These are phyloP conservation scores for Butyriboletus appendiculatus DNA, from an alignment of 1,284 basidiomycete species.

Conservation along the genomic window DNA sequence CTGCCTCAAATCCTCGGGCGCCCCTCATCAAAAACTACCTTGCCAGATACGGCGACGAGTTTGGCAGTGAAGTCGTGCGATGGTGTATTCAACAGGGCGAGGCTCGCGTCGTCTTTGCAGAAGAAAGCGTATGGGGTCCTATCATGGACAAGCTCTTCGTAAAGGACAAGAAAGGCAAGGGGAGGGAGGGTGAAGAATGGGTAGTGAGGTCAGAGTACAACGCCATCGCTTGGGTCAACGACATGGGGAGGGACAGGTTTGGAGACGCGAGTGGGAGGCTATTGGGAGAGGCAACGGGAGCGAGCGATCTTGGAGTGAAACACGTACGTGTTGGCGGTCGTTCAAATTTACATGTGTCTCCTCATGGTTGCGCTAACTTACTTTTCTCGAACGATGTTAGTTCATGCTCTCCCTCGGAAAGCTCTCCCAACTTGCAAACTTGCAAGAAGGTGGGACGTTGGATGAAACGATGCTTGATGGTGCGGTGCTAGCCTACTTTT, in stretches of 20 bases:
- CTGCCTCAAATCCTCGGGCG: conserved; percentile 60
- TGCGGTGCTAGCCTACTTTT: conserved; percentile 27
- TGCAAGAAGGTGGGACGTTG: conserved; percentile 51
- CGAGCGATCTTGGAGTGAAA: conserved; percentile 63
- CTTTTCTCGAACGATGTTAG: conserved; percentile 41
- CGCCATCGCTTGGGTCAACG: conserved; percentile 87
- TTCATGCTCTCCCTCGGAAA: conserved; percentile 92
- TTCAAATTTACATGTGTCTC: neutral
- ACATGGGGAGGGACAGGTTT: conserved; percentile 73
- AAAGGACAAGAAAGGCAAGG: conserved; percentile 30
- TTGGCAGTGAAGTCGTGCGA: conserved; percentile 85
- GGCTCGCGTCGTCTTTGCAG: conserved; percentile 35
- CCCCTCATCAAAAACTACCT: conserved; percentile 72
- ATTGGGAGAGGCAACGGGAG: conserved; percentile 57
- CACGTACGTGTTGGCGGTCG: conserved; percentile 54
- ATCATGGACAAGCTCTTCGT: conserved; percentile 81
- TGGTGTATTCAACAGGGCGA: conserved; percentile 83
- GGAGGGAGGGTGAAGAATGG: conserved; percentile 21
- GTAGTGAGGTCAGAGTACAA: conserved; percentile 31
- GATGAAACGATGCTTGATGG: conserved; percentile 58
- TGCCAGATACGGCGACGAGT: conserved; percentile 78
- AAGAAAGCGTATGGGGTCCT: conserved; percentile 29
- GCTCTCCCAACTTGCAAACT: conserved; percentile 77
- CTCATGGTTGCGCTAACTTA: conserved; percentile 2
- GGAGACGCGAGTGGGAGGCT: conserved; percentile 67